Conservation (phyloP, 768 basidiomycete genomes). For the Pisolithus microcarpus region DNA sequence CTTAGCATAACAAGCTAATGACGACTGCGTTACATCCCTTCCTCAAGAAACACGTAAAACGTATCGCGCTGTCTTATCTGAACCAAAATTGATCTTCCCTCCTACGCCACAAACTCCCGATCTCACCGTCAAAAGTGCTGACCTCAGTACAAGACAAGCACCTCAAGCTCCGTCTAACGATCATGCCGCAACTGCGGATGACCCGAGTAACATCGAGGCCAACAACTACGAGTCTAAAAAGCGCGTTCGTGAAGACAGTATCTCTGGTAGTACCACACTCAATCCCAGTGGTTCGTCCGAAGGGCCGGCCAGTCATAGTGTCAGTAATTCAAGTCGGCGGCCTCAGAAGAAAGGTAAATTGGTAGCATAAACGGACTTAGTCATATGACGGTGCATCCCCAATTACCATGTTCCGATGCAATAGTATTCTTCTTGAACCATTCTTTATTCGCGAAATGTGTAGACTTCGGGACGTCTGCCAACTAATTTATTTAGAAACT, state of each 20-base stretch:
- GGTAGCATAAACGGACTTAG: neutral
- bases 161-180: too few relatives aligned
- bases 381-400: neutral
- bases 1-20: neutral
- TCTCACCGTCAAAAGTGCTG: neutral
- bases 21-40: neutral
- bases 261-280: neutral
- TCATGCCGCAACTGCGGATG: too few relatives aligned
- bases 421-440: neutral
- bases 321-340: neutral
- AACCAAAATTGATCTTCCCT: conserved; percentile 49
- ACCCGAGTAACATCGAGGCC: too few relatives aligned
- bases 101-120: neutral
- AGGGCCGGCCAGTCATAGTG: neutral
- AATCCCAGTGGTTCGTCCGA: neutral
- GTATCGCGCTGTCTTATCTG: conserved; percentile 72
- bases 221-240: too few relatives aligned
- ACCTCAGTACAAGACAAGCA: too few relatives aligned
- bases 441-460: too few relatives aligned
- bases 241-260: too few relatives aligned
- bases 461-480: too few relatives aligned
- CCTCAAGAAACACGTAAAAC: conserved; percentile 69
- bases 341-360: neutral
- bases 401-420: neutral
- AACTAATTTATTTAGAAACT: too few relatives aligned